Base-by-base conservation (phyloP, 176 grass and related monocot genomes). In the Tuctoria greenei region DNA sequence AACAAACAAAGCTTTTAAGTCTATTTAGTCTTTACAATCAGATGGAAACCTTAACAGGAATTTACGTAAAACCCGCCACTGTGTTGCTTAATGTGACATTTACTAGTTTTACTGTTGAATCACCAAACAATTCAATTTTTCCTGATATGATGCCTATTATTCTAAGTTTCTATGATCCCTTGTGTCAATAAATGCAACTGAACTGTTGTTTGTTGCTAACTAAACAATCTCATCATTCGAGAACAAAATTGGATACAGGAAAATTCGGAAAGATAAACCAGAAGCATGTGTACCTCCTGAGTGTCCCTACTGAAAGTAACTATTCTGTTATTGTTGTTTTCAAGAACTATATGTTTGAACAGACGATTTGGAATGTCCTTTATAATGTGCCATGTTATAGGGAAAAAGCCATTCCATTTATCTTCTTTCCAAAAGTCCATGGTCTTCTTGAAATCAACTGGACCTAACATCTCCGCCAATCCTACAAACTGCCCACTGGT, bases 391-490 rank as follows among this genome's bases (percentile, higher is more conserved):
- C 93, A 93, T 27, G 60, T 86, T 41, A 93, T 52, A 63, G 90
- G 90, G 41, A 97, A 97, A 87, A 97, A 97, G 2, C 88, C 93
- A 61, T 80, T 93, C 93, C 93, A 93, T 51, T 20, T 87, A 40
- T 90, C 81, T 79, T 87, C 61, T 75, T 74, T 42, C 93, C 90
- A 97, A 57, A 97, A 93, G 55, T 93, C 88, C 83, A 97, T 85
- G 65, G 69, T 83, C 73, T 93, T 97, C 44, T 87, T 80, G 70
- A 97, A 97, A 72, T 97, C 93, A 74, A 93, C 93, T 80, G 86
- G 86, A 12, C 93, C 93, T 79, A 88, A 20, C 90, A 93, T 93
- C 78, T 97, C 93, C 66, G 93, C 93, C 86, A 97, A 86, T 56
- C 93, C 93, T 69, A 97, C 83, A 87, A 97, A 97, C 72, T 91